Base-by-base conservation (phyloP, 2,329 filamentous ascomycete species). In the Neonectria ditissima region DNA sequence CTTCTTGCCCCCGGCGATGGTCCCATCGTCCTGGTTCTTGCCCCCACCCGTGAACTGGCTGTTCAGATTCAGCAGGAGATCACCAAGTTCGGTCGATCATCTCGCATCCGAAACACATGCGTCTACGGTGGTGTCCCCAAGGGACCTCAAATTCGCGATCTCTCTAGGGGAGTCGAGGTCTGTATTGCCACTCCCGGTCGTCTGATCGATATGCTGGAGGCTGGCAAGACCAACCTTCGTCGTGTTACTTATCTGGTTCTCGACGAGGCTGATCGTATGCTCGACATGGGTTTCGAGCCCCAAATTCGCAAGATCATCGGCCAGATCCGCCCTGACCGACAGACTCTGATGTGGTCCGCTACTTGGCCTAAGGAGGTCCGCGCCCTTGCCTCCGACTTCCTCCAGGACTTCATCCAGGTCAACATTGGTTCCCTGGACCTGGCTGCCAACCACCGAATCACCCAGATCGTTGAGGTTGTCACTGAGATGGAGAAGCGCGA, bases 251-350 rank as follows among this genome's bases (percentile, higher is more conserved):
- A 99, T 84, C 87, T 99, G 62, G 96, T 98, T 72, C 94, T 99
- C 69, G 96, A 99, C 76, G 96, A 99, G 85, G 96, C 96, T 79
- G 96, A 99, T 83, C 95, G 96, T 77, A 99, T 99, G 96, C 87
- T 99, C 79, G 96, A 99, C 84, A 99, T 99, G 96, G 96, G 96
- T 89, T 98, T 99, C 83, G 96, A 99, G 84, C 96, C 96, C 71
- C 96, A 98, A 81, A 98, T 99, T 76, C 93, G 96, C 85, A 98
- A 98, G 86, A 98, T 99, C 71, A 94, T 99, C 73, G 88, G 92
- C 68, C 96, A 99, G 84, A 98, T 98, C 81, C 93, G 96, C 73
- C 96, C 96, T 57, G 96, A 99, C 80, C 91, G 96, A 87, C 96
- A 99, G 82, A 99, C 96, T 67, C 96, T 96, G 86, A 97, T 99